Evolutionary conservation across 768 basidiomycete genomes (phyloP).

Genomic region (Lentinula edodes): DNA sequence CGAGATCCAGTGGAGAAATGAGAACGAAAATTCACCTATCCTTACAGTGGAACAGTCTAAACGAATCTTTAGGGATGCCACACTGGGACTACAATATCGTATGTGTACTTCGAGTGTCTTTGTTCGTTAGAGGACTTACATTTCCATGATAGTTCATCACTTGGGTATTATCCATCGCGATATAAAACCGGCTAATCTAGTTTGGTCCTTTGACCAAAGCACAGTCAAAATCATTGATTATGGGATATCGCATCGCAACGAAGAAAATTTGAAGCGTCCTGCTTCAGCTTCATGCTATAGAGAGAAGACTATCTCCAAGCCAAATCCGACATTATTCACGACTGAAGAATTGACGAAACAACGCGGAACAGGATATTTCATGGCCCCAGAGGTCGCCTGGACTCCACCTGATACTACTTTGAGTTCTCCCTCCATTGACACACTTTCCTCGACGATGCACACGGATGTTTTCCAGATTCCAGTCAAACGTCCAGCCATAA

Average conservation of each 20-base stretch:
- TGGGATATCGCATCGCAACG: slow-evolving; percentile 34
- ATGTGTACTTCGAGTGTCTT: slow-evolving; percentile 10
- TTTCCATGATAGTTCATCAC: slow-evolving; percentile 25
- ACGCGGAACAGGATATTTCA: slow-evolving; percentile 38
- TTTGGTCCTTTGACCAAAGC: slow-evolving; percentile 42
- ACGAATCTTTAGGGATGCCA: slow-evolving; percentile 34
- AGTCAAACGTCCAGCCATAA: slow-evolving; percentile 29
- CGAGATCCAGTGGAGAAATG: slow-evolving; percentile 32
- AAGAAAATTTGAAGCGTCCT: slow-evolving; percentile 5
- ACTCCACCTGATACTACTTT: slow-evolving; percentile 19
- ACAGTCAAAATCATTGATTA: slow-evolving; percentile 91
- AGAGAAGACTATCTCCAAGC: slow-evolving; percentile 8
- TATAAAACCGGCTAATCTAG: slow-evolving; percentile 85
- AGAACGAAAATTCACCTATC: slow-evolving; percentile 22
- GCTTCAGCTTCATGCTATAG: neutral
- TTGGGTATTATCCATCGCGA: slow-evolving; percentile 79
- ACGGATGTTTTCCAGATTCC: neutral
- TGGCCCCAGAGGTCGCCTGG: slow-evolving; percentile 41
- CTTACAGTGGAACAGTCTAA: slow-evolving; percentile 31
- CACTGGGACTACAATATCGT: slow-evolving; percentile 40
- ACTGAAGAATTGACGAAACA: slow-evolving; percentile 32
- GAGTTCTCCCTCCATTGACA: neutral
- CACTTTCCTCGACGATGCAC: neutral
- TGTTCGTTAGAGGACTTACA: neutral
- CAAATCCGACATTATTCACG: slow-evolving; percentile 28